phyloP scores from a whole-genome alignment of 1,284 basidiomycete species.

The Trametes sp. region DNA sequence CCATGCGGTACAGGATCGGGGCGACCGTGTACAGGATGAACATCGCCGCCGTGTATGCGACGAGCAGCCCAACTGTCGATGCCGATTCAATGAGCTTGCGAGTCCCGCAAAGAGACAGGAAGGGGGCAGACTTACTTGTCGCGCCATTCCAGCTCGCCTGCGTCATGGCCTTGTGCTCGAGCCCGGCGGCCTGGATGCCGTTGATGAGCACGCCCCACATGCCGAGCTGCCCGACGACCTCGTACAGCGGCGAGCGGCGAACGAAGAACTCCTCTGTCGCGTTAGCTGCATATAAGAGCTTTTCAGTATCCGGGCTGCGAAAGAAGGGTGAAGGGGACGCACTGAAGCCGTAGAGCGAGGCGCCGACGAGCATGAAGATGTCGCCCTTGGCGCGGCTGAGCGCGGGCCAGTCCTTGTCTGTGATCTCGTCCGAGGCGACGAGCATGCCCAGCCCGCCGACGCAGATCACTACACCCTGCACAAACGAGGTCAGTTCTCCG shows the following conservation, averaged over 20 bases:
- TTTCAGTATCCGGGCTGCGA: not conserved
- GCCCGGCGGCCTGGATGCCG: slow-evolving; percentile 74
- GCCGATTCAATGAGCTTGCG: too few species aligned
- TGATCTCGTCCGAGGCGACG: slow-evolving; percentile 75
- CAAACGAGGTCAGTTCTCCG: not conserved
- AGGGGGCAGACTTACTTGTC: slow-evolving; percentile 56
- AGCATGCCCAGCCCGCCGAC: slow-evolving; percentile 80
- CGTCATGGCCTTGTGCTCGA: slow-evolving; percentile 76
- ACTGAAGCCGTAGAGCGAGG: slow-evolving; percentile 87
- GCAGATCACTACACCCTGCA: slow-evolving; percentile 76
- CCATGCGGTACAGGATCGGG: slow-evolving; percentile 83
- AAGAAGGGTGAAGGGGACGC: slow-evolving; percentile 40
- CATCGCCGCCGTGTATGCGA: slow-evolving; percentile 84
- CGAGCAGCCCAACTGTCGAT: slow-evolving; percentile 74
- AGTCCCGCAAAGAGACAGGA: too few species aligned
- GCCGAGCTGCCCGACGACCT: slow-evolving; percentile 86
- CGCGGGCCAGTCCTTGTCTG: slow-evolving; percentile 75
- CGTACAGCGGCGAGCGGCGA: slow-evolving; percentile 79
- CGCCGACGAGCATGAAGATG: slow-evolving; percentile 85
- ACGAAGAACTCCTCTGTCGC: slow-evolving; percentile 90
- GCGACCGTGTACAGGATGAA: slow-evolving; percentile 84
- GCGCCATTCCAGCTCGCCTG: slow-evolving; percentile 73
- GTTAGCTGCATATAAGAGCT: slow-evolving; percentile 59
- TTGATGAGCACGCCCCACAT: slow-evolving; percentile 85
- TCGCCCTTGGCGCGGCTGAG: slow-evolving; percentile 78